phyloP scores from a whole-genome alignment of 352 stramenopile genomes.

The Saprolegnia parasitica region DNA sequence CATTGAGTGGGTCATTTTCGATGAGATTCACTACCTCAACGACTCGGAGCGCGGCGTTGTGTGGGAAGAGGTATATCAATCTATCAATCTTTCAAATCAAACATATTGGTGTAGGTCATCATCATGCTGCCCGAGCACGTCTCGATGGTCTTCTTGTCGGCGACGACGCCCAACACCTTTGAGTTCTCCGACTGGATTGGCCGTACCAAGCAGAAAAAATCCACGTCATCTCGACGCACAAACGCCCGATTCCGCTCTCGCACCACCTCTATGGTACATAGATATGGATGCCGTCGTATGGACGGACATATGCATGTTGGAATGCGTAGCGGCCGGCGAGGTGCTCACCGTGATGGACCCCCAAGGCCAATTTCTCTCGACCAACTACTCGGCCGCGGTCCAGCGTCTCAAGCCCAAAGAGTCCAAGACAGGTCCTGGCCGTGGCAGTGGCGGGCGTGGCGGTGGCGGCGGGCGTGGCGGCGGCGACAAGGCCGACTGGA shows the following conservation, averaged over 20 bases:
- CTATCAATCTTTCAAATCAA: conserved; percentile 14
- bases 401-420: conserved; percentile 37
- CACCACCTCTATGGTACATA: conserved; percentile 61
- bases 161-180: conserved; percentile 97
- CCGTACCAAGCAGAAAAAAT: conserved; percentile 93
- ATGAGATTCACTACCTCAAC: conserved; percentile 99
- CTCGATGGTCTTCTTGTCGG: conserved; percentile 97
- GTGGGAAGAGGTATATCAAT: conserved; percentile 89
- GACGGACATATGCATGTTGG: neutral
- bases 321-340: conserved; percentile 19
- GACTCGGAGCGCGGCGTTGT: conserved; percentile 98
- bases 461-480: conserved; percentile 34
- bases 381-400: conserved; percentile 45
- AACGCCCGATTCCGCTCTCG: conserved; percentile 94
- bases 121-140: conserved; percentile 97
- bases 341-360: conserved; percentile 23
- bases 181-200: conserved; percentile 99
- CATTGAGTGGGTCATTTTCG: conserved; percentile 99
- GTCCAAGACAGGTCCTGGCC: conserved; percentile 14
- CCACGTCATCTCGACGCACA: conserved; percentile 96
- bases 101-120: conserved; percentile 75
- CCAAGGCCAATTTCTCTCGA: conserved; percentile 13
- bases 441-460: neutral
- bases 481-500: conserved; percentile 81
- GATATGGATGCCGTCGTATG: neutral